Evolutionary conservation across 345 rosid species (phyloP), one percentile per base, ranked within the genome.

Genomic region (Eucalyptus erythrocorys): DNA sequence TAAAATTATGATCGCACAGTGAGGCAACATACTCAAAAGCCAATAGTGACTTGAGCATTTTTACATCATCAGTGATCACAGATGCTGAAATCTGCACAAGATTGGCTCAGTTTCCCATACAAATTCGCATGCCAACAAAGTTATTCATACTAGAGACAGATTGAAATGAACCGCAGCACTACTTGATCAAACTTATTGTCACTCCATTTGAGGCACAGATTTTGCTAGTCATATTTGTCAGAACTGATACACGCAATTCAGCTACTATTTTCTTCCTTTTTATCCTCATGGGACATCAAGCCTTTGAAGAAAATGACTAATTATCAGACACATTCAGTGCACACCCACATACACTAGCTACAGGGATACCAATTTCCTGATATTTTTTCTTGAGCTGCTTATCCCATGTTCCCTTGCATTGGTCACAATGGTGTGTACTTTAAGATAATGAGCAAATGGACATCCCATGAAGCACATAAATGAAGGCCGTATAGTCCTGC

Each of bases 401-500:
- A 61, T 64, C 37, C 37, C 37, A 7, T 30, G 10, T 64, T 64
- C 71, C 71, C 5, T 64, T 64, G 71, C 37, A 6, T 15, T 64
- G 1, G 5, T 64, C 71, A n/a, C 8, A 8, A 14, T n/a, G 37
- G 34, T 32, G 4, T 64, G 71, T 30, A n/a, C 0, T 6, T 64
- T 64, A 64, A 64, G 53, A 43, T 43, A 24, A 84, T 40, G 30
- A 43, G 86, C 53, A 84, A 84, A 84, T 42, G 48, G 50, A 43
- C 53, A 84, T 47, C 47, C 86, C 71, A 64, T 30, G 71, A 64
- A 64, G 71, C 34, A 0, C 19, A 64, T 64, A 13, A 61, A 64
- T 7, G 7, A 64, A 64, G 30, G 71, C 19, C 13, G 71, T 64
- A 30, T 2, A 13, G 71, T 64, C 71, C 71, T 64, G 66, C 32